phyloP scores from a whole-genome alignment of 2,329 filamentous ascomycete species.

The Colletotrichum tropicicola region DNA sequence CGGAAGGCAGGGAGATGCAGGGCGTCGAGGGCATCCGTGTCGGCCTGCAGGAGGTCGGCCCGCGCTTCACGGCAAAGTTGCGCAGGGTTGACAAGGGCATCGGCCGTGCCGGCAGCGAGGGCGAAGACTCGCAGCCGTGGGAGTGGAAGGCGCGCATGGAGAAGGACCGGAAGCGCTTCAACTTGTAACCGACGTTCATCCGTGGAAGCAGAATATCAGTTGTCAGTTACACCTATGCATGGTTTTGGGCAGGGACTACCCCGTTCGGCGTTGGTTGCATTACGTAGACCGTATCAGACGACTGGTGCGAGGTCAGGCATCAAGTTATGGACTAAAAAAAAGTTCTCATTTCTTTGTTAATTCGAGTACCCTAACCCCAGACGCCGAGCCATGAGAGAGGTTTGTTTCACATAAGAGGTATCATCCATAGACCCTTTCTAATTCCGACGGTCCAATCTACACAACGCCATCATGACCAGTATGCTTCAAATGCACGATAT shows the following conservation, averaged over 20 bases:
- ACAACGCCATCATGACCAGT: constrained; percentile 3
- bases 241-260: constrained; percentile 7
- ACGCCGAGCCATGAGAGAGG: constrained; percentile 21
- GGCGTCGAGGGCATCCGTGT: constrained; percentile 88
- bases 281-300: not conserved
- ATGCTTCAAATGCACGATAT: not conserved
- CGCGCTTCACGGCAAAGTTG: constrained; percentile 80
- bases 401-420: constrained; percentile 24
- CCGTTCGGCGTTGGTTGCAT: constrained; percentile 18
- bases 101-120: constrained; percentile 70
- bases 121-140: constrained; percentile 86
- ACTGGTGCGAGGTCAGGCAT: not conserved
- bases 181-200: constrained; percentile 64
- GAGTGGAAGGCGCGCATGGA: constrained; percentile 97
- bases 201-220: not conserved
- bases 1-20: constrained; percentile 84
- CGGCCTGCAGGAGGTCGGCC: constrained; percentile 83
- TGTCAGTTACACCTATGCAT: constrained; percentile 2
- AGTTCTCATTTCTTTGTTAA: not conserved
- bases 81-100: constrained; percentile 92
- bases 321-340: not conserved
- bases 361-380: not conserved
- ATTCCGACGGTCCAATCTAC: constrained; percentile 4
- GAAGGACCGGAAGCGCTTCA: constrained; percentile 92
- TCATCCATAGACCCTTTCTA: constrained; percentile 24